Base-by-base conservation (phyloP, 1,139 yeast genomes). In the Sugiyamaella pinicola region DNA sequence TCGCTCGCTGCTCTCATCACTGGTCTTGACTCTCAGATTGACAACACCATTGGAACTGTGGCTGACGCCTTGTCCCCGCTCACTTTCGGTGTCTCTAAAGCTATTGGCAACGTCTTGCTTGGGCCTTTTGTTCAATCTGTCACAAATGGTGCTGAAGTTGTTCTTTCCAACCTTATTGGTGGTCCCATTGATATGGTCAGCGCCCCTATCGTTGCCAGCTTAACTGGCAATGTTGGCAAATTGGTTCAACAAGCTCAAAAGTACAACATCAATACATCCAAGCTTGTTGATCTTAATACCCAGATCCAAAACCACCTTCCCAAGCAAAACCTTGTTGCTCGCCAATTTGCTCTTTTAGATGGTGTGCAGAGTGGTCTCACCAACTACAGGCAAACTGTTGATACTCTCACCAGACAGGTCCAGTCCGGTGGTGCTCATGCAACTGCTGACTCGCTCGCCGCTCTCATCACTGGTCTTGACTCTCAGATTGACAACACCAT, bases 71-170 rank as follows among this genome's bases (percentile, higher is more conserved):
- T 65, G 22, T 55, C 61, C 21, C 61, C 63, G n/a, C 37, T 59
- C 40, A 61, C 68, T 13, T 54, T 56, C 18, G 67, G 66, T 37
- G 31, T 58, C 18, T 60, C 65, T 24, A 49, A 55, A 55, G 64
- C 61, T 6, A 51, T 64, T 38, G 68, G 60, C 17, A 48, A 58
- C 47, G 29, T 57, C 43, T 52, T 66, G n/a, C 57, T 64, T 9
- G 70, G 70, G 8, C 69, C 70, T 35, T 58, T 65, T 43, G 62
- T 61, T 35, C 70, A 66, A 56, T 60, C 68, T n/a, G 59, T 66
- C 26, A 66, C 69, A 50, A 26, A 26, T 7, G 31, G 31, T 26
- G 31, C 31, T 26, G 31, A 26, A 26, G 31, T 26, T 7, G 31
- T 63, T 66, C 50, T 62, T 8, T 56, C 63, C 39, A 65, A 64